Conservation (phyloP, 108 stramenopile species). For the Fragilaria crotonensis region DNA sequence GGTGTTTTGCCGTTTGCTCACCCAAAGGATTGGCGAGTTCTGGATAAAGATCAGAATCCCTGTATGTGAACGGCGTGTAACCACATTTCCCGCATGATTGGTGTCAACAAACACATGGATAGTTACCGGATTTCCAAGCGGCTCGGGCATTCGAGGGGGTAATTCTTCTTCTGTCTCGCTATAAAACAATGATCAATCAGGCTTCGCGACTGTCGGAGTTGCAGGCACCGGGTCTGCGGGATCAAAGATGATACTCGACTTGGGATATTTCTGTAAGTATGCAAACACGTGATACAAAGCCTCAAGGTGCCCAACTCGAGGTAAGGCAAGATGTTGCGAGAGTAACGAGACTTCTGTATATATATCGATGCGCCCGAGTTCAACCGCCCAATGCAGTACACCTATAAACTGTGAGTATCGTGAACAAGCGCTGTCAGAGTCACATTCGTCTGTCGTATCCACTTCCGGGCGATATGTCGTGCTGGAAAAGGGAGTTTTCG, state of each 20-base stretch:
- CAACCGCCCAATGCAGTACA: slow-evolving; percentile 27
- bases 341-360: slow-evolving; percentile 16
- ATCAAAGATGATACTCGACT: too few species aligned
- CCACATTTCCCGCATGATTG: slow-evolving; percentile 37
- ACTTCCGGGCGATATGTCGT: slow-evolving; percentile 6
- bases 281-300: slow-evolving; percentile 21
- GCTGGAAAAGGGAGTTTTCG: too few species aligned
- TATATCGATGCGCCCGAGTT: too few species aligned
- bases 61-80: slow-evolving; percentile 43
- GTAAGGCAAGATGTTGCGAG: too few species aligned
- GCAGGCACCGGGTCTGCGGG: slow-evolving; percentile 5
- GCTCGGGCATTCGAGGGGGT: slow-evolving; percentile 6
- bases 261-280: slow-evolving; percentile 10
- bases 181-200: slow-evolving; percentile 2
- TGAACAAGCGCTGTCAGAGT: neutral
- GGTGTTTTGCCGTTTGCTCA: too few species aligned
- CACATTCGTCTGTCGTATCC: slow-evolving; percentile 6
- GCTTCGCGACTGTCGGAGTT: too few species aligned
- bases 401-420: slow-evolving; percentile 23
- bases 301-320: too few species aligned
- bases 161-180: slow-evolving; percentile 12
- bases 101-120: slow-evolving; percentile 6
- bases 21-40: slow-evolving; percentile 23
- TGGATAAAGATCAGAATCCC: slow-evolving; percentile 42
- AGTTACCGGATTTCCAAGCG: slow-evolving; percentile 6